phyloP scores from a whole-genome alignment of 352 stramenopile genomes.

The Phytophthora hybrid region DNA sequence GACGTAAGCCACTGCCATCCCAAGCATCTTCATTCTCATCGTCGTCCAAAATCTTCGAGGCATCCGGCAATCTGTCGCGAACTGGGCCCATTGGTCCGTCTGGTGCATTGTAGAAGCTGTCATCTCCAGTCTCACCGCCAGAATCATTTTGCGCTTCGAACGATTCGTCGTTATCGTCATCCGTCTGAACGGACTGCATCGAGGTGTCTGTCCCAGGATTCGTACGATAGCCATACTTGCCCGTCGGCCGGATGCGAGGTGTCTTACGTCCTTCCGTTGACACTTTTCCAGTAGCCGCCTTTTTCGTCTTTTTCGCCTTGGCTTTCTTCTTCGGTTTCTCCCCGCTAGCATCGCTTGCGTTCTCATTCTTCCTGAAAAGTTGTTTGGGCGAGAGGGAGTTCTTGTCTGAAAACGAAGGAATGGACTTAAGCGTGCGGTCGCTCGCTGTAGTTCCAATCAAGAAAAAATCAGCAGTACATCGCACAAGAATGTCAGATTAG shows the following conservation, averaged over 20 bases:
- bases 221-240: slow-evolving; percentile 64
- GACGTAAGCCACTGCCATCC: slow-evolving; percentile 61
- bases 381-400: slow-evolving; percentile 55
- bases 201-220: slow-evolving; percentile 53
- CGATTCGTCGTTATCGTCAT: slow-evolving; percentile 66
- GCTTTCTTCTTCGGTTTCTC: slow-evolving; percentile 32
- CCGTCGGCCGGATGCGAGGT: slow-evolving; percentile 37
- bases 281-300: slow-evolving; percentile 26
- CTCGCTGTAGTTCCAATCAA: slow-evolving; percentile 47
- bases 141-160: slow-evolving; percentile 58
- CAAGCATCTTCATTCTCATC: slow-evolving; percentile 37
- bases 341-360: slow-evolving; percentile 42
- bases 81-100: slow-evolving; percentile 40
- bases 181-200: slow-evolving; percentile 56
- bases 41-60: slow-evolving; percentile 43
- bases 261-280: slow-evolving; percentile 37
- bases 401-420: slow-evolving; percentile 66
- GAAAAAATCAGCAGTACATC: neutral
- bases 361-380: slow-evolving; percentile 56
- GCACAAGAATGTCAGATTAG: slow-evolving; percentile 2
- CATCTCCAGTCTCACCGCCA: slow-evolving; percentile 58
- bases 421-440: slow-evolving; percentile 65
- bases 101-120: slow-evolving; percentile 59
- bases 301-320: slow-evolving; percentile 47
- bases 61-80: slow-evolving; percentile 65